Evolutionary conservation across 805 yeast species (phyloP), one percentile per base, ranked within the genome.

Genomic region (Cyberlindnera xylosilytica): DNA sequence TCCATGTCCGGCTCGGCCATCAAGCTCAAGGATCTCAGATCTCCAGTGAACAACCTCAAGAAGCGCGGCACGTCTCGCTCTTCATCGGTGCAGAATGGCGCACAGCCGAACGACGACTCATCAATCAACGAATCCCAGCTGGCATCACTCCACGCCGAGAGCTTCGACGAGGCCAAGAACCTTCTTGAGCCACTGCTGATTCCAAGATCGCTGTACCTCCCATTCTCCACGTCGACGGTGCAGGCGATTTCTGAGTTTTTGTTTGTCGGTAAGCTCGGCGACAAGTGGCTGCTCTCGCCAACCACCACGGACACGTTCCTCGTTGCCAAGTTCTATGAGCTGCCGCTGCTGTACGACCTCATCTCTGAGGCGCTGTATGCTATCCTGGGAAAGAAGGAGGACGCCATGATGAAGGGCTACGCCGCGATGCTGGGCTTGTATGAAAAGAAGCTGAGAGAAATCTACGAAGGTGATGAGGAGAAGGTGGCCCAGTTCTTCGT

Each of bases 241-340:
- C 71, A 71, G 42, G 88, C 88, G 3, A 74, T 84, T 49, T 68
- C 81, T 20, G 93, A 85, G 56, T 86, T 79, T 58, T 67, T 86
- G 42, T 83, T 81, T 54, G 85, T 90, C 5, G 95, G 93, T 1
- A 89, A 84, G 60, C 76, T 86, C 18, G 87, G 87, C 20, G 78
- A 81, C 40, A 81, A 76, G 52, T 84, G 91, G 91, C 62, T 72
- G n/a, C 62, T 85, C 30, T 68, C 76, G 2, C 91, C 93, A 0
- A 79, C 85, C 0, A 75, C 84, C 0, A 67, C 83, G 30, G 88
- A 83, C 50, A 70, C 80, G 36, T 65, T 84, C 50, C 59, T 79
- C 26, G 69, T 81, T 54, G 72, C 90, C 3, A 81, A 81, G 51
- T 70, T 77, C 46, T 83, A 79, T 55, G 82, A 81, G 46, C 70